Evolutionary conservation across 495 filamentous ascomycete genomes (phyloP).

Genomic region (Xylaria palmicola): DNA sequence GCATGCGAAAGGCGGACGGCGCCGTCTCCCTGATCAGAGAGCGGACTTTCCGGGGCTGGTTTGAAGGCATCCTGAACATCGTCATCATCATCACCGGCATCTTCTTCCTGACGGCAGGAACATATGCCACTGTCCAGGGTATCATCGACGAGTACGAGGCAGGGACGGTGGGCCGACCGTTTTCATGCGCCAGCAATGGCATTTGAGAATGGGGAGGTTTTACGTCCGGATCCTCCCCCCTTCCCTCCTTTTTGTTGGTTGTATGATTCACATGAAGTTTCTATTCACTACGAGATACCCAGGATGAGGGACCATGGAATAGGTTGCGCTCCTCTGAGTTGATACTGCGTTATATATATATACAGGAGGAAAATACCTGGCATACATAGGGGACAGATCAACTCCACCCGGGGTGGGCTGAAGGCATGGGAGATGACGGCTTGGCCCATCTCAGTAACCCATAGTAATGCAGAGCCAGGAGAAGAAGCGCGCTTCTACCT

Average conservation of each 20-base stretch:
- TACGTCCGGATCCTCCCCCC: too few relatives aligned
- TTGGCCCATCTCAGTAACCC: constrained; percentile 20
- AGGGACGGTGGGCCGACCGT: constrained; percentile 56
- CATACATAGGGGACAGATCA: background rate
- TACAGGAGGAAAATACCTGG: background rate
- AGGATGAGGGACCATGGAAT: background rate
- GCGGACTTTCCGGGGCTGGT: constrained; percentile 59
- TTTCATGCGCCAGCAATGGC: constrained; percentile 65
- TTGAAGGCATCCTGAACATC: constrained; percentile 64
- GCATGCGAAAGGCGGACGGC: constrained; percentile 72
- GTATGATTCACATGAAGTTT: background rate
- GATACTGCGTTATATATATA: background rate
- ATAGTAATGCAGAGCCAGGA: constrained; percentile 32
- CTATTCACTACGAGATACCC: constrained; percentile 11
- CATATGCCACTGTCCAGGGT: constrained; percentile 72
- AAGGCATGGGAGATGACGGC: too few relatives aligned
- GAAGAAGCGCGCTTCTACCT: constrained; percentile 8
- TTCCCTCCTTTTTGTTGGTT: constrained; percentile 2
- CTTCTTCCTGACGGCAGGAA: constrained; percentile 74
- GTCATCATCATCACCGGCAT: constrained; percentile 68
- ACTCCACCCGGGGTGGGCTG: too few relatives aligned
- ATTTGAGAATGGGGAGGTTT: constrained; percentile 26
- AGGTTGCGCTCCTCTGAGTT: background rate
- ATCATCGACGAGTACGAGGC: constrained; percentile 61
- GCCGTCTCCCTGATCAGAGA: constrained; percentile 58